These are phyloP conservation scores for Penicillium sclerotiorum DNA, from an alignment of 2,329 filamentous ascomycete species.

Conservation along the genomic window DNA sequence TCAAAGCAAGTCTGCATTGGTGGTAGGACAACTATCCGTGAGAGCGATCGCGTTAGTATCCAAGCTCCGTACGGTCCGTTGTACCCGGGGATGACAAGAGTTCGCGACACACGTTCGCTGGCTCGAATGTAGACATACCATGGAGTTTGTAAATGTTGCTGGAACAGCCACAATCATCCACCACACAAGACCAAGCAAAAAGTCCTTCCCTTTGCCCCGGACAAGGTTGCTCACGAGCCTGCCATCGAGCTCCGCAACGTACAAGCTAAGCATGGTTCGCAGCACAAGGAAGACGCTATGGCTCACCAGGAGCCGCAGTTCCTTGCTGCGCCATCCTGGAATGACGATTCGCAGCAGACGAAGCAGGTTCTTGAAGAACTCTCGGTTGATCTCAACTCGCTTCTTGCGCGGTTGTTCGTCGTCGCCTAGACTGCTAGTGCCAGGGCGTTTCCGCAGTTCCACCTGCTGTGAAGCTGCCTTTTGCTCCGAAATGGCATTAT, in stretches of 20 bases:
- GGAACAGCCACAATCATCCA: slow-evolving; percentile 98
- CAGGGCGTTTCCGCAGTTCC: slow-evolving; percentile 58
- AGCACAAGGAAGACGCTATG: slow-evolving; percentile 93
- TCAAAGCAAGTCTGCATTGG: slow-evolving; percentile 88
- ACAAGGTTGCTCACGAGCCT: slow-evolving; percentile 90
- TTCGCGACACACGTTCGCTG: no score
- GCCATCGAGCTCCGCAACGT: slow-evolving; percentile 95
- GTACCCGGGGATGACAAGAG: neutral
- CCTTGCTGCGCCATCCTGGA: slow-evolving; percentile 85
- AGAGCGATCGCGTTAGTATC: slow-evolving; percentile 6
- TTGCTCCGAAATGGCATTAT: slow-evolving; percentile 89
- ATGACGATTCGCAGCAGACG: slow-evolving; percentile 83
- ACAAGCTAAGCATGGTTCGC: slow-evolving; percentile 87
- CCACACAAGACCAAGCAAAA: slow-evolving; percentile 85
- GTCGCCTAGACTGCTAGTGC: slow-evolving; percentile 43
- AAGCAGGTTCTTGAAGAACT: slow-evolving; percentile 78
- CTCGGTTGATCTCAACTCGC: slow-evolving; percentile 82
- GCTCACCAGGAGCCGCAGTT: slow-evolving; percentile 80
- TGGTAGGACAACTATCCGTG: slow-evolving; percentile 89
- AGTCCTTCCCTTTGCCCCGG: slow-evolving; percentile 86
- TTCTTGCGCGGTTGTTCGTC: slow-evolving; percentile 62
- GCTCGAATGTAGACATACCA: slow-evolving; percentile 62
- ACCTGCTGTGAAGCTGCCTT: slow-evolving; percentile 79
- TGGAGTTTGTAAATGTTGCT: slow-evolving; percentile 97
- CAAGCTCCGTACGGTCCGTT: slow-evolving; percentile 12